Evolutionary conservation across 495 filamentous ascomycete genomes (phyloP), one percentile per base, ranked within the genome.

Genomic region (Penicillium paxilli): DNA sequence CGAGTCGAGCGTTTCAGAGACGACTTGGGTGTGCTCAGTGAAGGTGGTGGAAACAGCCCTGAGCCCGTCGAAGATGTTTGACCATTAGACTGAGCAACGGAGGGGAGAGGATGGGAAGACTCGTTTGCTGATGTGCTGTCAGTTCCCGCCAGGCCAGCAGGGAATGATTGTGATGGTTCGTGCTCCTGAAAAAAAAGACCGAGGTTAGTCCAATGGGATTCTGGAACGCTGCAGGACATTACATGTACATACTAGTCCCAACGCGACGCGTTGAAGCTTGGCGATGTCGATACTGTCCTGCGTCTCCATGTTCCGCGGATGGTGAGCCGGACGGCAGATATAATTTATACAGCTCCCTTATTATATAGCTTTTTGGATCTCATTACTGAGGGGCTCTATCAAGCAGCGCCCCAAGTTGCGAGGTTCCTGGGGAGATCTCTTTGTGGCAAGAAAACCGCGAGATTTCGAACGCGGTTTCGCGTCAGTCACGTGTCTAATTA

Each of bases 261-360:
- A 63, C 65, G 77, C 76, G 66, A 75, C 72, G 59, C 72, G 75
- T 74, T 79, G 76, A 53, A 81, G 51, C 47, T 68, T 68, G 38
- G 67, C 73, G 26, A 82, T 75, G 49, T 82, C 77, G 49, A 80
- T 64, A 44, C 78, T 77, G 54, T 82, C 62, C 51, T 79, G 73
- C 21, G 70, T 74, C 38, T 74, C 73, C 78, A 80, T 80, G 32
- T 19, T 42, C 44, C 25, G 17, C 20, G 38, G 12, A 14, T n/a
- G n/a, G n/a, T n/a, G n/a, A n/a, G n/a, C n/a, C n/a, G n/a, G n/a
- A n/a, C n/a, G n/a, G n/a, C n/a, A n/a, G n/a, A n/a, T n/a, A n/a
- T n/a, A n/a, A n/a, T n/a, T n/a, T n/a, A n/a, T n/a, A n/a, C n/a
- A n/a, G n/a, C n/a, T n/a, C n/a, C n/a, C n/a, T n/a, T n/a, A n/a